Base-by-base conservation (phyloP, 2,329 filamentous ascomycete species). In the Orbilia quercus region DNA sequence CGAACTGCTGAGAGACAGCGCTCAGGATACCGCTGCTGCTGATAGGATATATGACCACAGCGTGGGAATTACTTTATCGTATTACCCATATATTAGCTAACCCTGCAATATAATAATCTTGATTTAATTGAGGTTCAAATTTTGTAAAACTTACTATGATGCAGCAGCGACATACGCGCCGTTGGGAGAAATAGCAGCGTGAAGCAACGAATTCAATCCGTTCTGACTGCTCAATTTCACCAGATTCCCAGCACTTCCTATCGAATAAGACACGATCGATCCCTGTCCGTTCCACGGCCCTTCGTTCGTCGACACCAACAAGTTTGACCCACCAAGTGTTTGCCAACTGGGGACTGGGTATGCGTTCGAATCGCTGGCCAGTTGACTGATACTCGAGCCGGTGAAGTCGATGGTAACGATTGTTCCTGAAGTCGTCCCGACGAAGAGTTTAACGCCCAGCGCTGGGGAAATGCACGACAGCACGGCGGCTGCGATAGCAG, bases 331-430 rank as follows among this genome's bases (percentile, higher is more conserved):
- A 7, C 55, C 34, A 5, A 72, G 20, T 20, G 59, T 59, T 14
- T 72, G 67, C 67, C 67, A 72, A 47, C 40, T 72, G 9, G 67
- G 67, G 25, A 25, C 51, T 12, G 67, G 67, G 7, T 59, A 55
- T 2, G 67, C 44, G 44, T 72, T 65, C 12, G 51, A 59, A 44
- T 72, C 60, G 7, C 31, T 25, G 25, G 44, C 36, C 1, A 64
- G 25, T 12, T 44, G 53, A 22, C 44, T 65, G 47, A 65, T 53
- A 45, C 44, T 65, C 7, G 20, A 12, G 11, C 59, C 59, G 18
- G 47, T 34, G 36, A 72, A 72, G 9, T 72, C 59, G 38, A 72
- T 59, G 1, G 59, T 47, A 14, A 34, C 3, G 25, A 72, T 59
- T 1, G 50, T 42, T 4, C 67, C 60, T 12, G 53, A 58, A 34